These are phyloP conservation scores for Zymoseptoria tritici DNA, from an alignment of 2,329 filamentous ascomycete genomes.

Conservation along the genomic window DNA sequence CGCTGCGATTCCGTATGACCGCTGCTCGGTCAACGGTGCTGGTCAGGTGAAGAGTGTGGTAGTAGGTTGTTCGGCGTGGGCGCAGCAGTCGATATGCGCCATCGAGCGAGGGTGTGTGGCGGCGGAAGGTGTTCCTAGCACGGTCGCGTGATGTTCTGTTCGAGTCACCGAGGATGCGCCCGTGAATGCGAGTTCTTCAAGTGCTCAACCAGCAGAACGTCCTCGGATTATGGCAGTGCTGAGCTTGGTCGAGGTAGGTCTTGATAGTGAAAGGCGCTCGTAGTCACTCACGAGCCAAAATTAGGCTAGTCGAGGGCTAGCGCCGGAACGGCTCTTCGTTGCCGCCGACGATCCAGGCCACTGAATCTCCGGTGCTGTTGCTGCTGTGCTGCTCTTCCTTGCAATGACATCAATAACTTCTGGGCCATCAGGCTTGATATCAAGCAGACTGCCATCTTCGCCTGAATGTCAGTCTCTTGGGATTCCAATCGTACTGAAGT, in stretches of 20 bases:
- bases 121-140: not conserved
- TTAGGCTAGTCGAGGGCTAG: not conserved
- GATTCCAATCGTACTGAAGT: not conserved
- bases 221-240: not conserved
- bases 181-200: not conserved
- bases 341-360: too few relatives aligned
- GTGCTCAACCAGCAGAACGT: not conserved
- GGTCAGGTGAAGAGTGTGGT: conserved; percentile 4
- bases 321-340: not conserved
- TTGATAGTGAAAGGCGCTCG: not conserved
- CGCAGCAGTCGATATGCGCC: conserved; percentile 1
- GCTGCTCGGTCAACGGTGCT: conserved; percentile 9
- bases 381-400: too few relatives aligned
- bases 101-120: not conserved
- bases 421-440: not conserved
- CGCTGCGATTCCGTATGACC: conserved; percentile 9
- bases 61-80: conserved; percentile 1
- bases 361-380: too few relatives aligned
- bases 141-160: not conserved
- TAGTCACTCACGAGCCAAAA: not conserved
- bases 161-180: not conserved
- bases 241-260: not conserved
- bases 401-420: too few relatives aligned
- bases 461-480: not conserved
- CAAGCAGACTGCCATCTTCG: not conserved